These are phyloP conservation scores for Phytophthora lateralis DNA, from an alignment of 352 stramenopile genomes.

Conservation along the genomic window DNA sequence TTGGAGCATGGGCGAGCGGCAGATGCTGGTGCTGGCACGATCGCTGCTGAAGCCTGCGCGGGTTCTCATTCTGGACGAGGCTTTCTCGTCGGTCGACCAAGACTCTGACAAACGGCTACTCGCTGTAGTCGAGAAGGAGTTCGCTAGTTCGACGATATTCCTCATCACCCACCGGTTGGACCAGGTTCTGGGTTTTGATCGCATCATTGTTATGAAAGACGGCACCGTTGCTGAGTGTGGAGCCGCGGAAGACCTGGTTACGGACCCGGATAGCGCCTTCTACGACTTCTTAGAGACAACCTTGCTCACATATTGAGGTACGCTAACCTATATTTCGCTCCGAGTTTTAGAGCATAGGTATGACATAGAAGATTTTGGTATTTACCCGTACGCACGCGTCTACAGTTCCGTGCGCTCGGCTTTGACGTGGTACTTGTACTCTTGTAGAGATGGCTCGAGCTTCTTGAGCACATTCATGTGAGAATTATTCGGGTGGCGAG, in stretches of 20 bases:
- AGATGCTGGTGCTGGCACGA: slow-evolving; percentile 94
- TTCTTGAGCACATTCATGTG: slow-evolving; percentile 29
- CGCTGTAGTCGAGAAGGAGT: slow-evolving; percentile 74
- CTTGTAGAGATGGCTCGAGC: slow-evolving; percentile 19
- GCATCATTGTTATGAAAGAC: slow-evolving; percentile 65
- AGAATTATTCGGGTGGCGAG: slow-evolving; percentile 30
- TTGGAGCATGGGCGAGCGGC: slow-evolving; percentile 95
- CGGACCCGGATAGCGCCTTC: slow-evolving; percentile 37
- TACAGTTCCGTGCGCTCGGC: slow-evolving; percentile 32
- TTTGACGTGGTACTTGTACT: slow-evolving; percentile 19
- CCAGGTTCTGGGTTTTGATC: slow-evolving; percentile 94
- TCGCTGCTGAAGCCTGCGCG: slow-evolving; percentile 90
- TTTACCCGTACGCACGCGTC: slow-evolving; percentile 12
- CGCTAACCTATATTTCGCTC: background rate
- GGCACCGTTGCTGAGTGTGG: slow-evolving; percentile 87
- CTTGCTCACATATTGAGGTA: slow-evolving; percentile 35
- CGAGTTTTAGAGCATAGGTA: background rate
- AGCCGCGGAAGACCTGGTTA: slow-evolving; percentile 79
- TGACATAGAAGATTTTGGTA: slow-evolving; percentile 20
- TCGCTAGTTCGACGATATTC: slow-evolving; percentile 90
- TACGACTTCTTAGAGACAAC: slow-evolving; percentile 51
- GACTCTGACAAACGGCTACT: slow-evolving; percentile 62
- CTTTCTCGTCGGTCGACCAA: slow-evolving; percentile 61
- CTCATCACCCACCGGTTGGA: slow-evolving; percentile 95
- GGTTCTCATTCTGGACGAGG: slow-evolving; percentile 90